phyloP scores from a whole-genome alignment of 139 green algal species.

The Diplosphaera chodatii region DNA sequence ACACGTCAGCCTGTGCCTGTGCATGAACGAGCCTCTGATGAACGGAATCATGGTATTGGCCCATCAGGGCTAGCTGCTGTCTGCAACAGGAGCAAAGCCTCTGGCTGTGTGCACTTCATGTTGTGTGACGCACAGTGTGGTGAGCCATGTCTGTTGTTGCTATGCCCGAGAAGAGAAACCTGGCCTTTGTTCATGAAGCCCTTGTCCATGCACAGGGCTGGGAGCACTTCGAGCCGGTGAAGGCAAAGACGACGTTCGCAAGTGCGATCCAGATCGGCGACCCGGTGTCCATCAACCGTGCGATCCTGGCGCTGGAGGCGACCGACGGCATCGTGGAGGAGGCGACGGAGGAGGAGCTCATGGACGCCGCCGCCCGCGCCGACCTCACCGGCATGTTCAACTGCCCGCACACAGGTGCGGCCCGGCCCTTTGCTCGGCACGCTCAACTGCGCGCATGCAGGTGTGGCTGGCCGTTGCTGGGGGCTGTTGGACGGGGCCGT shows the following conservation, averaged over 20 bases:
- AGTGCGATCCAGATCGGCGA: slow-evolving; percentile 98
- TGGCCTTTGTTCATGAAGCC: no score
- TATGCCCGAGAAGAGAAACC: no score
- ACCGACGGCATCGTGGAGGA: slow-evolving; percentile 96
- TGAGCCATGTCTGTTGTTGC: no score
- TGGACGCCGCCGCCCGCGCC: slow-evolving; percentile 93
- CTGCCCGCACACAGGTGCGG: slow-evolving; percentile 75
- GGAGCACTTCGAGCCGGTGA: slow-evolving; percentile 81
- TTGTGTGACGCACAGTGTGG: no score
- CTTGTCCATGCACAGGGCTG: slow-evolving; percentile 41
- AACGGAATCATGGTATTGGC: no score
- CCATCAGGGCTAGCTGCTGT: no score
- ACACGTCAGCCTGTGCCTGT: no score
- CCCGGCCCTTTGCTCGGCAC: slow-evolving; percentile 24
- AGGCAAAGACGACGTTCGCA: slow-evolving; percentile 93
- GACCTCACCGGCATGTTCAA: slow-evolving; percentile 97
- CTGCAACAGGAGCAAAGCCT: no score
- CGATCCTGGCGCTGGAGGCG: slow-evolving; percentile 89
- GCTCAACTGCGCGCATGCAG: slow-evolving; percentile 69
- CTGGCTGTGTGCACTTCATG: no score
- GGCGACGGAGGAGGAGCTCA: slow-evolving; percentile 97
- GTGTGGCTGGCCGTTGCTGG: no score
- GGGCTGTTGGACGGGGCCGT: no score
- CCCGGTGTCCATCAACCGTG: slow-evolving; percentile 95
- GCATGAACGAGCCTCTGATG: no score